Evolutionary conservation across 352 stramenopile species (phyloP).

Genomic region (Phytophthora chlamydospora): DNA sequence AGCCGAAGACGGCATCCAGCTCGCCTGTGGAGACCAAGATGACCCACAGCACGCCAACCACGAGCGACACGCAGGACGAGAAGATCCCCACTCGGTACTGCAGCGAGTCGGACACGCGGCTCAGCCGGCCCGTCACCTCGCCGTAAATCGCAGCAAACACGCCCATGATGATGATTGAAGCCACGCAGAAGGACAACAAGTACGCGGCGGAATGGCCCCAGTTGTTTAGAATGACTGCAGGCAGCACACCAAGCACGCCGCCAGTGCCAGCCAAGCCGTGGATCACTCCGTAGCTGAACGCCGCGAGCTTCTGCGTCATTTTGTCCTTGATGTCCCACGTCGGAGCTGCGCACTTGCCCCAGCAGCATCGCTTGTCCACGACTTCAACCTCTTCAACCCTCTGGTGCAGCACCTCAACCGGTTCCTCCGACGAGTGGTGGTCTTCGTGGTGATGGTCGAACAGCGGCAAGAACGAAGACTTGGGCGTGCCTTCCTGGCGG

Average conservation of each 20-base stretch:
- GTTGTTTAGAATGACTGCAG: constrained; percentile 86
- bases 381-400: no score
- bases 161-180: constrained; percentile 89
- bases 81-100: constrained; percentile 72
- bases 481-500: no score
- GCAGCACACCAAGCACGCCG: constrained; percentile 82
- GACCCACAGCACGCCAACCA: constrained; percentile 75
- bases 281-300: constrained; percentile 82
- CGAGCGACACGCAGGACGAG: constrained; percentile 66
- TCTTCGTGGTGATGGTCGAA: no score
- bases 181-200: constrained; percentile 84
- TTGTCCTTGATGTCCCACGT: constrained; percentile 59
- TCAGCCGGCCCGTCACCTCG: constrained; percentile 64
- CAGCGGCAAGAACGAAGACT: no score
- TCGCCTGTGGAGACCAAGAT: constrained; percentile 68
- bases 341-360: constrained; percentile 34
- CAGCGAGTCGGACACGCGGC: constrained; percentile 57
- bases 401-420: no score
- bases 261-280: constrained; percentile 83
- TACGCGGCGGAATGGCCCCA: constrained; percentile 76
- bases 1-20: constrained; percentile 70
- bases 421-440: no score
- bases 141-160: constrained; percentile 84
- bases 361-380: constrained; percentile 41
- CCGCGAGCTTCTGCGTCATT: constrained; percentile 65